phyloP scores from a whole-genome alignment of 352 stramenopile genomes.

The Pythium sukuiense region DNA sequence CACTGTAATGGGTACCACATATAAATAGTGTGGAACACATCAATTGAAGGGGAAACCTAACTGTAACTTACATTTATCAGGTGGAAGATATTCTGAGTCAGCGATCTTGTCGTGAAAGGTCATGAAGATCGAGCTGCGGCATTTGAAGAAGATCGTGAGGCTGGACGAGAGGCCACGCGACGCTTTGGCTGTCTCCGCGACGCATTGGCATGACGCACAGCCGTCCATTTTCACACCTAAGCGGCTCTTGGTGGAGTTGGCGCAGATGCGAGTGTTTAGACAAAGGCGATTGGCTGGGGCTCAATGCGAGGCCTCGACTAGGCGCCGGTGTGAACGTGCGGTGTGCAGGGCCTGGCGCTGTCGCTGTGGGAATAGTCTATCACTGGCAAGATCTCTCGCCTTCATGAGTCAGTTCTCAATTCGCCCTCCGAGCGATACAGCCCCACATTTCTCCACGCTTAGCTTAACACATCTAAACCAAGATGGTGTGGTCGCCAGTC shows the following conservation, averaged over 20 bases:
- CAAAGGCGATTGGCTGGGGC: background rate
- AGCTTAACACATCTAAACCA: slow-evolving; percentile 9
- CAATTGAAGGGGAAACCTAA: background rate
- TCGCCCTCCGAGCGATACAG: background rate
- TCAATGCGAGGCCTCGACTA: background rate
- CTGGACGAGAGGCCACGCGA: background rate
- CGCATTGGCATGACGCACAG: slow-evolving; percentile 12
- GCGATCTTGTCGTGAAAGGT: slow-evolving; percentile 20
- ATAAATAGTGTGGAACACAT: background rate
- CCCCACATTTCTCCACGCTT: background rate
- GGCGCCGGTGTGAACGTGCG: background rate
- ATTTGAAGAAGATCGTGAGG: background rate
- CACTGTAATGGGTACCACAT: background rate
- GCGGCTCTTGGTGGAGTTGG: background rate
- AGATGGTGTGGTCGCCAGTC: slow-evolving; percentile 30
- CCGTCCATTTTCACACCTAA: slow-evolving; percentile 6
- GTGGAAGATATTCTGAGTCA: slow-evolving; percentile 11
- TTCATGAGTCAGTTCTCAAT: slow-evolving; percentile 1
- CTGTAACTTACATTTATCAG: slow-evolving; percentile 3
- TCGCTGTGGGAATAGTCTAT: background rate
- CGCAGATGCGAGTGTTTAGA: background rate
- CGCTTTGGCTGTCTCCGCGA: slow-evolving; percentile 14
- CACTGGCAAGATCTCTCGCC: background rate
- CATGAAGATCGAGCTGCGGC: background rate
- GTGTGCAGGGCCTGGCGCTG: background rate